Conservation (phyloP, 768 basidiomycete species). For the Auriscalpium microsporum region DNA sequence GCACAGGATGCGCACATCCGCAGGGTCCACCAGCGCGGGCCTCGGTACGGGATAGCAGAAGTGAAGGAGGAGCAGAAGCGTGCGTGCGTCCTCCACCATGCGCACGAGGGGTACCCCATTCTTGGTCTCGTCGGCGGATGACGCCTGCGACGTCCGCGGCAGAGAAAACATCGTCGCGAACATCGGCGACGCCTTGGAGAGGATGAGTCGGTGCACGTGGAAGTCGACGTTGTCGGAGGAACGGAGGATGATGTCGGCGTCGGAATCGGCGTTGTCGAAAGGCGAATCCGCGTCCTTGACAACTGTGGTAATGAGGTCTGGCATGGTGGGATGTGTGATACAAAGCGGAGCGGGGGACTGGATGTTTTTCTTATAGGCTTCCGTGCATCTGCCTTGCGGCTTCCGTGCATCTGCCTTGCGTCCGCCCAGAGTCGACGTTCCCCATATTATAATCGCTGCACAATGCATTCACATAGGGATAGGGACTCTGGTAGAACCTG, state of each 20-base stretch:
- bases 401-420: no score
- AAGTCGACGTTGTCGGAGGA: slow-evolving; percentile 46
- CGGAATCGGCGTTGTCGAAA: slow-evolving; percentile 1
- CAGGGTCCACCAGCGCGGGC: not conserved
- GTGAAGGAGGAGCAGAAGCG: not conserved
- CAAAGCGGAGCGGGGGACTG: no score
- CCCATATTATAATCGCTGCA: no score
- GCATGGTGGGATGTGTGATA: no score
- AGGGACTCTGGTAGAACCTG: no score
- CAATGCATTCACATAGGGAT: no score
- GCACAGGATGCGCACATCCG: not conserved
- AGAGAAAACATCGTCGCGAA: slow-evolving; percentile 42
- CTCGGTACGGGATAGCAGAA: not conserved
- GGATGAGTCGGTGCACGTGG: slow-evolving; percentile 44
- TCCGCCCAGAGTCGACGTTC: no score
- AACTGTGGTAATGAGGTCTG: no score
- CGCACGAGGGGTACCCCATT: not conserved
- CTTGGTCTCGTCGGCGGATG: not conserved
- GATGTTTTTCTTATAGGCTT: no score
- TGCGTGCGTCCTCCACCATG: not conserved
- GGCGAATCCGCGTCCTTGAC: not conserved
- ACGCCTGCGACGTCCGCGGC: not conserved
- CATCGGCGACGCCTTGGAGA: slow-evolving; percentile 49
- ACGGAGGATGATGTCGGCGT: slow-evolving; percentile 40
- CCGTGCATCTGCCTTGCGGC: no score